A percentile compares a stretch with the other conserved stretches of the same genome.
Conservation (phyloP, 495 filamentous ascomycete species). For the Beverwykella pulmonaria region DNA sequence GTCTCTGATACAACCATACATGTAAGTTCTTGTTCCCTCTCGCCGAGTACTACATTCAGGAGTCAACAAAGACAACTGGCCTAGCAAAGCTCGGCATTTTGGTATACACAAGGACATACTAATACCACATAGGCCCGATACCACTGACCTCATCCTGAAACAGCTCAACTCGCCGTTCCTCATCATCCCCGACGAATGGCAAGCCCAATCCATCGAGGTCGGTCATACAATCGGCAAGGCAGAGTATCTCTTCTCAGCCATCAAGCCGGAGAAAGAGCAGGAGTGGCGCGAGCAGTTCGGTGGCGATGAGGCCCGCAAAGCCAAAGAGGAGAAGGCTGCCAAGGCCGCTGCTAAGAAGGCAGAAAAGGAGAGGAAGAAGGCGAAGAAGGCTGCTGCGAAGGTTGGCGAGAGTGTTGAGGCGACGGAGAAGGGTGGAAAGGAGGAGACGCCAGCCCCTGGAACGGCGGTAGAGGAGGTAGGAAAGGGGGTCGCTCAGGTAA, state of each 20-base stretch:
- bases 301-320: slow-evolving; percentile 65
- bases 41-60: background rate
- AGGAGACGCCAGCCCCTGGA: slow-evolving; percentile 17
- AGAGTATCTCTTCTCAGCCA: slow-evolving; percentile 78
- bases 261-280: slow-evolving; percentile 77
- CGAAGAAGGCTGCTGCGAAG: slow-evolving; percentile 60
- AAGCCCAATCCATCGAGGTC: slow-evolving; percentile 60
- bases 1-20: slow-evolving; percentile 75
- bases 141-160: slow-evolving; percentile 69
- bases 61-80: background rate
- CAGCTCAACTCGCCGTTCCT: slow-evolving; percentile 70
- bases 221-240: slow-evolving; percentile 84
- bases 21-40: slow-evolving; percentile 45
- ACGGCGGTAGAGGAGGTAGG: slow-evolving; percentile 47
- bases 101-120: background rate
- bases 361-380: slow-evolving; percentile 60
- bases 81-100: background rate
- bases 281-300: slow-evolving; percentile 84
- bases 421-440: slow-evolving; percentile 1
- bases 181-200: slow-evolving; percentile 73
- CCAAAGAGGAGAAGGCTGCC: slow-evolving; percentile 64
- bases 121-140: slow-evolving; percentile 48
- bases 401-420: slow-evolving; percentile 44
- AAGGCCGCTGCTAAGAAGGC: slow-evolving; percentile 58
- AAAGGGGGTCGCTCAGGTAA: slow-evolving; percentile 48